A percentile compares a stretch with the other conserved stretches of the same genome.
phyloP scores from a whole-genome alignment of 495 filamentous ascomycete genomes.

The Annulohypoxylon bovei region DNA sequence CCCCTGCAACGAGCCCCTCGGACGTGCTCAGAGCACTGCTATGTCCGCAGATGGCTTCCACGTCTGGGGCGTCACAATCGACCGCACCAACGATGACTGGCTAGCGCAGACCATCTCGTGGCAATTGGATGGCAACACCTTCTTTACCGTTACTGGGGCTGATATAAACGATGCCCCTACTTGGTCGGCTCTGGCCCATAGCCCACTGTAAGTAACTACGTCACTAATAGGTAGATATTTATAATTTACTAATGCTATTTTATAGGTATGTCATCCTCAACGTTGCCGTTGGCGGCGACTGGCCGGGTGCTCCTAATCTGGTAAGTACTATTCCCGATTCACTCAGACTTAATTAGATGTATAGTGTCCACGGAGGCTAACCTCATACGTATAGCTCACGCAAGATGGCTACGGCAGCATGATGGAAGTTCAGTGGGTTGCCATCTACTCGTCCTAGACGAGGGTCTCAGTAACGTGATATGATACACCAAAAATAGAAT shows the following conservation, averaged over 20 bases:
- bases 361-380: background rate
- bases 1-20: conserved; percentile 59
- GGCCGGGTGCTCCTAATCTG: conserved; percentile 47
- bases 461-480: conserved; percentile 5
- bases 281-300: conserved; percentile 61
- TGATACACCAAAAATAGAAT: conserved; percentile 35
- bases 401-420: conserved; percentile 57
- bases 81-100: conserved; percentile 55
- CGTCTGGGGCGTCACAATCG: conserved; percentile 57
- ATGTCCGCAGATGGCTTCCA: conserved; percentile 56
- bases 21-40: conserved; percentile 41
- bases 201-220: conserved; percentile 45
- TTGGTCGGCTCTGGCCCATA: conserved; percentile 59
- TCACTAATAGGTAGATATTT: background rate
- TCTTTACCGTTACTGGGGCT: conserved; percentile 50
- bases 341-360: too few species aligned
- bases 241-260: background rate
- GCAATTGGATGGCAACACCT: conserved; percentile 55
- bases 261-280: conserved; percentile 57
- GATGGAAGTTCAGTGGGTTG: conserved; percentile 62
- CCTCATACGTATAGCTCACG: conserved; percentile 40
- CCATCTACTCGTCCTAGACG: conserved; percentile 50
- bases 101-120: conserved; percentile 56
- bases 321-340: conserved; percentile 39
- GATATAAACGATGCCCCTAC: conserved; percentile 54